Evolutionary conservation across 2,329 filamentous ascomycete species (phyloP), one percentile per base, ranked within the genome.

Genomic region (Teratosphaeria gauchensis): DNA sequence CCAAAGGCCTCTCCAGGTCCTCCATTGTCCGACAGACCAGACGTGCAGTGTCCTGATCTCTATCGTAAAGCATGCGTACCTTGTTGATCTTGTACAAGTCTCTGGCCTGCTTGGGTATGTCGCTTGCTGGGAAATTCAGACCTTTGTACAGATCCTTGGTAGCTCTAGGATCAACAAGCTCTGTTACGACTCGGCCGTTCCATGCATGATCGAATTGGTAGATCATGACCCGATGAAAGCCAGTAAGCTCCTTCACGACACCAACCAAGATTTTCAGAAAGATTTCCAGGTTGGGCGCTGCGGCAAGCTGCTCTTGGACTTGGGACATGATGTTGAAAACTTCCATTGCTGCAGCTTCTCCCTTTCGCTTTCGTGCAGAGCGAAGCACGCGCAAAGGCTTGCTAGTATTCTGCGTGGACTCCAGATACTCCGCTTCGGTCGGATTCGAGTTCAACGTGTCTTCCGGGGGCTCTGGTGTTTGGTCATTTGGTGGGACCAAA

Each of bases 261-360:
- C 90, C 90, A 0, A 92, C 88, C 2, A 94, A 74, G 5, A 92
- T 85, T 66, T 94, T 92, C 42, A 95, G 76, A 60, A 96, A 90
- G 0, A 73, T 78, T 0, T 90, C 85, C 0, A 95, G 76, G 60
- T 81, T 86, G 0, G 84, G 78, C 1, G 90, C 89, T 30, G 84
- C 82, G 4, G 88, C 83, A 12, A 96, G 77, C 71, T 95, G 91
- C 66, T 95, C 90, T 70, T 95, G 90, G 0, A 96, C 87, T 70
- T 96, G 91, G 1, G 88, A 90, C 83, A 95, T 89, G 63, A 95
- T 91, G 72, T 90, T 91, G 73, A 95, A 95, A 1, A 94, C 88
- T 66, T 95, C 88, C 85, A 94, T 94, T 0, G 88, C 88, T 4
- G 87, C 87, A 53, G 89, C 88, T 68, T 94, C 89, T 5, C 88